Conservation (phyloP, 2,329 filamentous ascomycete genomes). For the Tolypocladium sp. region DNA sequence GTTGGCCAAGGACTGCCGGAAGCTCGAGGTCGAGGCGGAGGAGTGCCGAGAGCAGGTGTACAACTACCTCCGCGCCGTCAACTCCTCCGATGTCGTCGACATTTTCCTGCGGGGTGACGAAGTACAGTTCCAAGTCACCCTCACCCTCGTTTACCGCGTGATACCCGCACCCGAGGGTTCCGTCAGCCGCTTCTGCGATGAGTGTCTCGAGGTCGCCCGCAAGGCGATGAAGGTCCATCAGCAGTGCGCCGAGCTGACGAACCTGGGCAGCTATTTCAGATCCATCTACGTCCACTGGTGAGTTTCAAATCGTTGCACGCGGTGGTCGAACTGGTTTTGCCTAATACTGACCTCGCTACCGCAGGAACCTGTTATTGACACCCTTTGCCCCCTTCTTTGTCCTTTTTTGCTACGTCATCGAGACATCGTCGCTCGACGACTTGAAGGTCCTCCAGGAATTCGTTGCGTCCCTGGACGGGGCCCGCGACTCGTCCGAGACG, state of each 20-base stretch:
- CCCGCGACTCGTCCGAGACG: constrained; percentile 44
- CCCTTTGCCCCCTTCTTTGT: constrained; percentile 53
- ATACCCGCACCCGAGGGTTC: constrained; percentile 36
- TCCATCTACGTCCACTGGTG: constrained; percentile 45
- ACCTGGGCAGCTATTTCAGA: constrained; percentile 28
- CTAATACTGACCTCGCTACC: neutral
- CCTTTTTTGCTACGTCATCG: constrained; percentile 48
- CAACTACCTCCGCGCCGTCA: constrained; percentile 25
- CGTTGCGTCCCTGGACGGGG: constrained; percentile 42
- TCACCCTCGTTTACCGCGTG: constrained; percentile 43
- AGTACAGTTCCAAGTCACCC: constrained; percentile 35
- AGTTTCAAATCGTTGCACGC: constrained; percentile 4
- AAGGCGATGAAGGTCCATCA: constrained; percentile 36
- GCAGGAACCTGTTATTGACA: constrained; percentile 43
- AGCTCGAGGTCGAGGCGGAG: constrained; percentile 25
- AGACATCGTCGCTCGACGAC: constrained; percentile 43
- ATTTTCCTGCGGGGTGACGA: constrained; percentile 37
- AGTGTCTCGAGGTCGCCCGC: constrained; percentile 42
- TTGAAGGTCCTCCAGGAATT: constrained; percentile 47
- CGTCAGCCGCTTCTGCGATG: constrained; percentile 33
- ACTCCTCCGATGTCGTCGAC: constrained; percentile 30
- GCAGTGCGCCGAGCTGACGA: constrained; percentile 33
- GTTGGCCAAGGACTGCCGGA: constrained; percentile 27
- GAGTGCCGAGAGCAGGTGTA: constrained; percentile 24
- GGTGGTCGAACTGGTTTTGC: neutral